A percentile compares a stretch with the other conserved stretches of the same genome.
phyloP scores from a whole-genome alignment of 768 basidiomycete genomes.

The Mycena crocata region DNA sequence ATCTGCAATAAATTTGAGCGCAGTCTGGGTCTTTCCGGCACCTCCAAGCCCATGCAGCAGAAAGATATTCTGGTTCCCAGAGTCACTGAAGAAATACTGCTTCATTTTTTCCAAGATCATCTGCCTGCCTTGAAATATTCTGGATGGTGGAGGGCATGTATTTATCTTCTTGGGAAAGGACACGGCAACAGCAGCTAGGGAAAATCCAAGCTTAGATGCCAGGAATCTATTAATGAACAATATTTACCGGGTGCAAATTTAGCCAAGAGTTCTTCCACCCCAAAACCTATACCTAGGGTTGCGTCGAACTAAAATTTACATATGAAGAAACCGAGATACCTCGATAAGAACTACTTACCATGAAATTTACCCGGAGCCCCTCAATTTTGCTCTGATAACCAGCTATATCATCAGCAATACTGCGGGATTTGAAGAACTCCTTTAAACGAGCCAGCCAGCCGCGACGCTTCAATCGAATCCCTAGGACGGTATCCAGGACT shows the following conservation, averaged over 20 bases:
- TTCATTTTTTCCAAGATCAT: slow-evolving; percentile 6
- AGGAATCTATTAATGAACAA: background rate
- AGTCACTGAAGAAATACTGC: background rate
- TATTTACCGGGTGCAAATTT: background rate
- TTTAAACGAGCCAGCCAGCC: background rate
- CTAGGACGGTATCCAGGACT: background rate
- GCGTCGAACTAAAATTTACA: background rate
- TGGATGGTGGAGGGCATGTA: slow-evolving; percentile 10
- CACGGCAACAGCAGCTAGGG: background rate
- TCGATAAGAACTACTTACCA: background rate
- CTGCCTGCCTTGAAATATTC: slow-evolving; percentile 7
- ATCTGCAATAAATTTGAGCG: background rate
- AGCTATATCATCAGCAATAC: background rate
- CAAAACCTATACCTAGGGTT: background rate
- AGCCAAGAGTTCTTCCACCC: background rate
- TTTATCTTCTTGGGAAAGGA: background rate
- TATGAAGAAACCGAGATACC: background rate
- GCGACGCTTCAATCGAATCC: background rate
- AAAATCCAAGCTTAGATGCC: background rate
- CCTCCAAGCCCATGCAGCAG: background rate
- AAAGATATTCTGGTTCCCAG: background rate
- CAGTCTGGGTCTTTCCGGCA: slow-evolving; percentile 3
- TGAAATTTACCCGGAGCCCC: background rate
- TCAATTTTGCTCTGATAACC: background rate
- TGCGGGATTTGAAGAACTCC: background rate